Evolutionary conservation across 768 basidiomycete genomes (phyloP), one percentile per base, ranked within the genome.

Genomic region (Phaeotremella skinneri): DNA sequence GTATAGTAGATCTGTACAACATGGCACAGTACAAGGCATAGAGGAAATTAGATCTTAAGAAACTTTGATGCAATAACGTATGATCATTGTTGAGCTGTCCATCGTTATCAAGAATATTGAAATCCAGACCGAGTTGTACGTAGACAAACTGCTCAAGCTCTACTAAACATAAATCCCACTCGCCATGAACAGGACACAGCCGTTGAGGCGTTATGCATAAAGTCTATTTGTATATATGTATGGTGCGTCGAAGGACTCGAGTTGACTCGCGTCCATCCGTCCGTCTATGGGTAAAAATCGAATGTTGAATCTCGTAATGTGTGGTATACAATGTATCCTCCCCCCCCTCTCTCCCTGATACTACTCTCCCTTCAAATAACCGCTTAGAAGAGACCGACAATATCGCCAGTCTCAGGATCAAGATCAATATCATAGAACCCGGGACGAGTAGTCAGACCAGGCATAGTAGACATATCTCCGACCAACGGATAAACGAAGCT

Each of bases 401-500:
- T 90, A 41, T 85, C 82, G 53, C 92, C 92, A 2, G 85, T 85
- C 69, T 88, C 84, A 37, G 74, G 68, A 64, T 77, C 72, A 37
- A 77, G 53, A 55, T 77, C 76, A 50, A 77, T 75, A 58, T 77
- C 76, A 64, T 75, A 77, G 69, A 74, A 77, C 58, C 88, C 90
- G 76, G 91, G 91, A 60, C 91, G 85, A 59, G 91, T 96, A 25
- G 87, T 90, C 41, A 96, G 83, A 66, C 92, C 94, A 43, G 94
- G 94, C 91, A 99, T 94, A 56, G 92, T 97, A 76, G 90, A 88
- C 90, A 99, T 97, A 76, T 93, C 91, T 2, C 79, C 79, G 31
- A 78, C 74, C 62, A 97, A 83, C 23, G 94, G 93, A 78, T 93
- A 96, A 63, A 98, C 79, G 85, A 98, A 97, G 25, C 90, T 90